Evolutionary conservation across 2,329 filamentous ascomycete genomes (phyloP), one percentile per base, ranked within the genome.

Genomic region (Pseudogymnoascus sp.): DNA sequence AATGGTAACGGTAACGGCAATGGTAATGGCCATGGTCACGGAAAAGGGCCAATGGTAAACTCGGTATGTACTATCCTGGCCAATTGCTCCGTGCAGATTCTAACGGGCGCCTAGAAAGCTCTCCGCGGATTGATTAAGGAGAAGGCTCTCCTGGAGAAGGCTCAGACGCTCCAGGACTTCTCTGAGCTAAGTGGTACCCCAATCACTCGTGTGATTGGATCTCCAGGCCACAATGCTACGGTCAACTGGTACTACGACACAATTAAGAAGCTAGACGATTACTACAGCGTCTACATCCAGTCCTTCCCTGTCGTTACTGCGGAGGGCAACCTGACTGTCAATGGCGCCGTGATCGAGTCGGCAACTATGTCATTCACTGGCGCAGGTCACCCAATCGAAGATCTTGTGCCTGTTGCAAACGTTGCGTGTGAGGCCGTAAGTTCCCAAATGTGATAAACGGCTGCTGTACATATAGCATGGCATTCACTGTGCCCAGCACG

Each of bases 201-300:
- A 33, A 73, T 74, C 43, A 78, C 75, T 67, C 77, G 78, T 30
- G 75, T 72, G 57, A 78, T 79, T 60, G 77, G 76, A 47, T 72
- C 75, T 61, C 68, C 67, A 35, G 78, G 78, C 60, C 77, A 79
- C 71, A 77, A 79, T 61, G 73, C 74, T 60, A 80, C 77, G 5
- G 73, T 79, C 59, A 75, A 78, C 69, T 80, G 71, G 65, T 68
- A 79, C 61, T 74, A 74, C 70, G 70, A 77, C 60, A 73, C 74
- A 20, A 71, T 79, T 28, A 69, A 67, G 43, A 66, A 68, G 6
- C 69, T 72, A 30, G 71, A 70, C 67, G 77, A 77, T 69, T 80
- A 76, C 67, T 67, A 67, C 14, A 63, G 66, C 62, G 59, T 66
- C 8, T 59, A 59, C 9, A 58, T 62, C 5, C 65, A 67, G 33